phyloP scores from a whole-genome alignment of 108 stramenopile species.

The Nitzschia sp. region DNA sequence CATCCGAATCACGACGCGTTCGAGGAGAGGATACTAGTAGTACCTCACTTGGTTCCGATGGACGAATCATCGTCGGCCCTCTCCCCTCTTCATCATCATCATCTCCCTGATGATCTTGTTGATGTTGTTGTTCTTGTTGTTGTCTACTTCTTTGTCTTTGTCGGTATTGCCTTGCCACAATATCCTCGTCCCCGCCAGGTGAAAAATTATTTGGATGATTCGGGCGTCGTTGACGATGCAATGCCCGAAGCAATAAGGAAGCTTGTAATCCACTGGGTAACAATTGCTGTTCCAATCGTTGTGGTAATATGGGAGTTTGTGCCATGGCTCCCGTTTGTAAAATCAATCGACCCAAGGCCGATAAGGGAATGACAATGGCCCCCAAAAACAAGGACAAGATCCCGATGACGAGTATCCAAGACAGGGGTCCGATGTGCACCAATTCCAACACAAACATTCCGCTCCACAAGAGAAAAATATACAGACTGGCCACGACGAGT shows the following conservation, averaged over 20 bases:
- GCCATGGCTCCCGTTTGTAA: slow-evolving; percentile 51
- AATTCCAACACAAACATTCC: slow-evolving; percentile 32
- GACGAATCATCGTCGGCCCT: too few relatives aligned
- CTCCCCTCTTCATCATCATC: background rate
- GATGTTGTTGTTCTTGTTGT: background rate
- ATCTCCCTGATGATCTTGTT: background rate
- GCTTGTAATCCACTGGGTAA: slow-evolving; percentile 42
- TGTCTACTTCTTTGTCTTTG: too few relatives aligned
- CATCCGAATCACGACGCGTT: too few relatives aligned
- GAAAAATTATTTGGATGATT: background rate
- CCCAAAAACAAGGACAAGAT: slow-evolving; percentile 23
- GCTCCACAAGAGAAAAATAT: slow-evolving; percentile 41
- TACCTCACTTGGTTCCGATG: too few relatives aligned
- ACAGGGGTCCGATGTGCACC: background rate
- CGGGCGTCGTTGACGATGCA: slow-evolving; percentile 1
- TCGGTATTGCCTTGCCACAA: slow-evolving; percentile 23
- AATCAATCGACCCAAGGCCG: slow-evolving; percentile 48
- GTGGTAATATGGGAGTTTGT: slow-evolving; percentile 33
- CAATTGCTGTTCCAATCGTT: slow-evolving; percentile 28
- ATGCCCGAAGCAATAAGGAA: slow-evolving; percentile 30
- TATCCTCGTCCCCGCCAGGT: background rate
- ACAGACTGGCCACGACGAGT: slow-evolving; percentile 38
- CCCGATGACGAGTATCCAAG: background rate
- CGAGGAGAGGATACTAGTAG: too few relatives aligned
- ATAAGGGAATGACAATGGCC: slow-evolving; percentile 31